A percentile compares a stretch with the other conserved stretches of the same genome.
Evolutionary conservation across 768 basidiomycete genomes (phyloP).

Genomic region (Amanita rimosa): DNA sequence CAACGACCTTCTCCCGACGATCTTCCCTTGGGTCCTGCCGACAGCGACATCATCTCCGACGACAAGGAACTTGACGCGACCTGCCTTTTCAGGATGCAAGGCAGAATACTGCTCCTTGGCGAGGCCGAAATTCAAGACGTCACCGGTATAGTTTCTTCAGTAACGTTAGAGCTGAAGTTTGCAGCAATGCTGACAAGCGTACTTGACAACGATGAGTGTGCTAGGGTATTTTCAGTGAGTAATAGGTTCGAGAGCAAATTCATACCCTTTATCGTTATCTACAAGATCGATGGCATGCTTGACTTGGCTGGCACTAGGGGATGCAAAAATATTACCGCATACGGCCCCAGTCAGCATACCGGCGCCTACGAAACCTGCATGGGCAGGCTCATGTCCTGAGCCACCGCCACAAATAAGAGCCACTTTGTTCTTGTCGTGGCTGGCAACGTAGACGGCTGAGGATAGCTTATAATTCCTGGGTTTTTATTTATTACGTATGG

Average conservation of each 20-base stretch:
- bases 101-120: slow-evolving; percentile 80
- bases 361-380: slow-evolving; percentile 79
- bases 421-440: slow-evolving; percentile 54
- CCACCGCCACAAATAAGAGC: slow-evolving; percentile 78
- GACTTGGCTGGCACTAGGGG: slow-evolving; percentile 81
- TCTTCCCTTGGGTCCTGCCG: slow-evolving; percentile 64
- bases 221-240: slow-evolving; percentile 21
- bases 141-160: slow-evolving; percentile 77
- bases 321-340: slow-evolving; percentile 84
- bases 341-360: slow-evolving; percentile 79
- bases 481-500: not conserved
- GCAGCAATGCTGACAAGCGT: slow-evolving; percentile 8
- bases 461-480: slow-evolving; percentile 8
- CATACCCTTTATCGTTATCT: slow-evolving; percentile 61
- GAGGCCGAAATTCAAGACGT: slow-evolving; percentile 85
- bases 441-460: slow-evolving; percentile 51
- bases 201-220: slow-evolving; percentile 81
- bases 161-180: slow-evolving; percentile 5
- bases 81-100: slow-evolving; percentile 51
- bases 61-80: slow-evolving; percentile 62
- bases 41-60: slow-evolving; percentile 91
- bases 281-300: slow-evolving; percentile 69
- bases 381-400: slow-evolving; percentile 86
- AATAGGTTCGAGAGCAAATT: not conserved
- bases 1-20: slow-evolving; percentile 69